Base-by-base conservation (phyloP, 1,284 basidiomycete genomes). In the Wallemia ichthyophaga region DNA sequence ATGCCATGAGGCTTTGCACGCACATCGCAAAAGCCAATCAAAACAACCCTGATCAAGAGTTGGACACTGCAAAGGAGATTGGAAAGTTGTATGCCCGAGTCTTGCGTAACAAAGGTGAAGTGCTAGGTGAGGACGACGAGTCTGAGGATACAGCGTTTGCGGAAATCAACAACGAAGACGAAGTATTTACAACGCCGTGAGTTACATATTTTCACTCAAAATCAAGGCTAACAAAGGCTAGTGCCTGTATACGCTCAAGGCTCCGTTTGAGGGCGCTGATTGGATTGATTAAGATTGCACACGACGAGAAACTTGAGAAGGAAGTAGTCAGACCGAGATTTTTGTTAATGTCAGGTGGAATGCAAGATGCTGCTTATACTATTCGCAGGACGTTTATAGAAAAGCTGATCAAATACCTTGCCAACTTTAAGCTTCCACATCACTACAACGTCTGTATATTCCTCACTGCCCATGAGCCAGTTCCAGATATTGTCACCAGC, bases 401-500 rank as follows among this genome's bases (percentile, higher is more conserved):
- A 57, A 92, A 91, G 69, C 72, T 92, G 2, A 71, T 82, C 3
- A 67, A 73, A 2, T 73, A 85, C 31, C 69, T 88, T 13, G 73
- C 75, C 27, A 68, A 70, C 5, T 75, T 78, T 31, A 78, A 80
- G 67, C 72, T 92, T 7, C 75, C 79, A 17, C 67, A 80, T 0
- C 74, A 78, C 25, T 95, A 82, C 72, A 84, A 89, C 65, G 73
- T 86, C 53, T 77, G 94, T 61, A 79, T 85, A 0, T 91, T 94
- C 71, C 70, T 99, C 31, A 81, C 83, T 0, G 83, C 88, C 0
- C 82, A 87, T 63, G 94, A 99, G 70, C 92, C 92, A 0, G 91
- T 95, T 64, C 69, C 71, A 25, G 87, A 92, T 61, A 76, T 91
- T 31, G 79, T 76, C 64, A 70, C 68, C 32, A 74, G 74, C 68